These are phyloP conservation scores for Naganishia friedmannii DNA, from an alignment of 768 basidiomycete genomes.

Conservation along the genomic window DNA sequence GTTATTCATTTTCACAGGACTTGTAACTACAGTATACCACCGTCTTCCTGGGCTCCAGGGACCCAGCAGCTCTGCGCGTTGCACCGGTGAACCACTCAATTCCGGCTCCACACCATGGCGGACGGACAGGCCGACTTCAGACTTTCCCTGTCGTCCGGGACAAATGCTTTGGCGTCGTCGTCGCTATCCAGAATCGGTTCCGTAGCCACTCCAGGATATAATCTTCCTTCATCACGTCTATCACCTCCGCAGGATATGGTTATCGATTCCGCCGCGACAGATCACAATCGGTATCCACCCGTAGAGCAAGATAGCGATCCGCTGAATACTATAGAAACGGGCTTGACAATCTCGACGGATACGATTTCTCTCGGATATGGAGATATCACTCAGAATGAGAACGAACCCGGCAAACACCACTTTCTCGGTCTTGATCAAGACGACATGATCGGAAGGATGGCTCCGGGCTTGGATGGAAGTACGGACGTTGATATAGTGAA, in stretches of 20 bases:
- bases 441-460: not conserved
- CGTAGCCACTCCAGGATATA: constrained; percentile 14
- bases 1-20: not conserved
- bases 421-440: not conserved
- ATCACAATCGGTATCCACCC: constrained; percentile 3
- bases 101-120: not conserved
- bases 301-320: not conserved
- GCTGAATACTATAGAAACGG: not conserved
- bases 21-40: not conserved
- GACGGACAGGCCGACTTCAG: not conserved
- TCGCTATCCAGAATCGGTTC: constrained; percentile 4
- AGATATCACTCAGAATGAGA: not conserved
- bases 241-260: constrained; percentile 3
- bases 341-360: constrained; percentile 7
- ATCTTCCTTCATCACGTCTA: not conserved
- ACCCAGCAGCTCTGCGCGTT: constrained; percentile 6
- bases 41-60: not conserved
- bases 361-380: not conserved
- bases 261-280: not conserved
- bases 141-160: not conserved
- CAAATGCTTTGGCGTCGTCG: not conserved
- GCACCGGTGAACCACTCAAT: not conserved
- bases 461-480: not conserved
- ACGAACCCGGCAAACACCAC: not conserved
- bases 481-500: not conserved